Conservation (phyloP, 306 rosid genomes). For the Dryas drummondii region DNA sequence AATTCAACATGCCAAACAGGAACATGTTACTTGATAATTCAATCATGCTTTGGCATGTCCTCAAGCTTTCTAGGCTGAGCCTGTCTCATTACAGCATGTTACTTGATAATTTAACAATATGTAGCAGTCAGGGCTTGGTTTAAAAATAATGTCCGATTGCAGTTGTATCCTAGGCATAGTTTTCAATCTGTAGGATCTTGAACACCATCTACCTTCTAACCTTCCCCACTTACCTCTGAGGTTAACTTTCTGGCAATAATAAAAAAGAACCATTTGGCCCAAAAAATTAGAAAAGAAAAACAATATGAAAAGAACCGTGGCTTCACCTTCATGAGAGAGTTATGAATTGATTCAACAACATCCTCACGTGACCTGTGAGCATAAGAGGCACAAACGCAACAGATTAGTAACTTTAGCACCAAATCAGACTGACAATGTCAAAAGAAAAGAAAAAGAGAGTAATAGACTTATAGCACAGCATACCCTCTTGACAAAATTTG, state of each 20-base stretch:
- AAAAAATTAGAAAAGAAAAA: neutral
- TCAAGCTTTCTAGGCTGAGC: no score
- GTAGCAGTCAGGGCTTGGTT: no score
- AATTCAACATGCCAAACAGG: neutral
- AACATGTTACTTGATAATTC: no score
- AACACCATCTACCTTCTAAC: constrained; percentile 9
- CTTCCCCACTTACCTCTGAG: constrained; percentile 8
- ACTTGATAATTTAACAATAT: no score
- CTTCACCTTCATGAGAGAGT: constrained; percentile 74
- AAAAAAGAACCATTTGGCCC: neutral
- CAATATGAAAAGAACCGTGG: constrained; percentile 19
- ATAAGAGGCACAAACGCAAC: constrained; percentile 15
- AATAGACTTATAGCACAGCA: constrained; percentile 12
- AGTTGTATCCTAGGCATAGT: neutral
- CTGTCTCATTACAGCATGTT: no score
- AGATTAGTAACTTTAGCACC: constrained; percentile 15
- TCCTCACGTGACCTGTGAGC: constrained; percentile 82
- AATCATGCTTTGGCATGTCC: no score
- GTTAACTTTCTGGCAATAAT: neutral
- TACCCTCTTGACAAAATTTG: constrained; percentile 98
- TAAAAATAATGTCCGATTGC: no score
- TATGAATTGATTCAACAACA: constrained; percentile 89
- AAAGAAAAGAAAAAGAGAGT: neutral
- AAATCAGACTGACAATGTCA: neutral
- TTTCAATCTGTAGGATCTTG: constrained; percentile 12